Evolutionary conservation across 2,329 filamentous ascomycete species (phyloP), one percentile per base, ranked within the genome.

Genomic region (Fusarium udum): DNA sequence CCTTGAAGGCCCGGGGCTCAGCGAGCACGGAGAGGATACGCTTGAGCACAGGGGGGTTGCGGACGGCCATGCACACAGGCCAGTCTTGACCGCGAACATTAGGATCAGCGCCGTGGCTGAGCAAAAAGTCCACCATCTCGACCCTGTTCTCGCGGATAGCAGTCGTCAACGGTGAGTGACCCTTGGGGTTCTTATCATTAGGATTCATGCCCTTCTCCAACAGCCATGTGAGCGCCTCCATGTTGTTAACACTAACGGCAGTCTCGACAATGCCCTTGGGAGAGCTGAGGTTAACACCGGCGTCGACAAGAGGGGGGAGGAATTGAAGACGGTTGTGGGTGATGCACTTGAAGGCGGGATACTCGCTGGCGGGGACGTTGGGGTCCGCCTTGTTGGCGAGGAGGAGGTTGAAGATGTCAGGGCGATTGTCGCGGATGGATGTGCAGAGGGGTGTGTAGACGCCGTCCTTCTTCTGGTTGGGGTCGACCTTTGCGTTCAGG

Each of bases 11-110:
- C 20, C 87, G 87, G 4, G 89, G 87, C 74, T 91, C 88, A 3
- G 87, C 80, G 14, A 92, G 85, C 4, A 87, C 84, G 0, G 86
- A 83, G 0, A 92, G 83, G 3, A 93, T 84, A 58, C 86, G 87
- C 74, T 86, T 85, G 16, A 93, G 85, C 48, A 93, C 87, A 0
- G 80, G 79, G 0, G 92, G 91, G 40, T 89, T 87, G 67, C 85
- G 85, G 56, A 92, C 90, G 0, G 91, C 90, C 88, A 93, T 90
- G 79, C 88, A 91, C 16, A 93, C 85, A 1, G 92, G 92, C 91
- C 91, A 93, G 77, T 93, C 90, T 75, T 92, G 85, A 39, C 91
- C 91, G 20, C 91, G 86, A 24, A 91, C 82, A 61, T 88, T 87
- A 9, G 90, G 89, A 68, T 92, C 88, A 0, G 90, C 90, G 16